Percentiles rank a stretch among this genome's conserved stretches.
phyloP scores from a whole-genome alignment of 768 basidiomycete species.

The Gloeopeniophorella convolvens region DNA sequence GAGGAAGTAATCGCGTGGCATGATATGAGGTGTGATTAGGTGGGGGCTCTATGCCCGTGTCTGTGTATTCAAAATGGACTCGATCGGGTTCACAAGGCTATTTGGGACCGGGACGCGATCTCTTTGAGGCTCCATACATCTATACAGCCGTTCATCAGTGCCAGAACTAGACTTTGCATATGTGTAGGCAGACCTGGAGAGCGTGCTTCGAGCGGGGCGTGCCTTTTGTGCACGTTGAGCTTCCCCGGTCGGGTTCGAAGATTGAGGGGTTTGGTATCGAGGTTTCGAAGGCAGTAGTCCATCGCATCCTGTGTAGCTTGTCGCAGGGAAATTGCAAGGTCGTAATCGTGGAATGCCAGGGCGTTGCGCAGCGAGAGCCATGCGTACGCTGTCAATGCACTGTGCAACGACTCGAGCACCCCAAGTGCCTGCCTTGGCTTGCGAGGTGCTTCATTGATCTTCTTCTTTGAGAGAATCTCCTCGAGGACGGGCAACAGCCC shows the following conservation, averaged over 20 bases:
- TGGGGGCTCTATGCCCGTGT: too few relatives aligned
- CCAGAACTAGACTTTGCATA: too few relatives aligned
- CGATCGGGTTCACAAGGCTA: too few relatives aligned
- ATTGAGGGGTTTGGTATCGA: too few relatives aligned
- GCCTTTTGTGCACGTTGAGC: too few relatives aligned
- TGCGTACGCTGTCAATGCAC: constrained; percentile 66
- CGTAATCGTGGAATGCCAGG: constrained; percentile 56
- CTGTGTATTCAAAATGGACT: too few relatives aligned
- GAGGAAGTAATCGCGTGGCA: too few relatives aligned
- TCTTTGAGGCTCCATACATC: too few relatives aligned
- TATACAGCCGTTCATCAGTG: too few relatives aligned
- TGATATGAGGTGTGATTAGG: too few relatives aligned
- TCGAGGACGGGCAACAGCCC: constrained; percentile 38
- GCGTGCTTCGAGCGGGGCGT: neutral
- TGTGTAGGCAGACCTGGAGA: neutral
- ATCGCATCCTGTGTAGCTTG: constrained; percentile 56
- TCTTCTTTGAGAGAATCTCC: constrained; percentile 33
- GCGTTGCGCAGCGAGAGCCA: constrained; percentile 76
- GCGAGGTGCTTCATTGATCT: constrained; percentile 16
- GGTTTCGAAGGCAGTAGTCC: constrained; percentile 47
- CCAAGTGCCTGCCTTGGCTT: constrained; percentile 15
- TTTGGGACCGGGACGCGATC: too few relatives aligned
- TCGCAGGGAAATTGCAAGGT: constrained; percentile 48
- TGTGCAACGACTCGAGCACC: constrained; percentile 69
- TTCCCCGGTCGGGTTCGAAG: too few relatives aligned